A percentile compares a stretch with the other conserved stretches of the same genome.
Conservation (phyloP, 1,139 yeast genomes). For the Pichia sorboxylosa region DNA sequence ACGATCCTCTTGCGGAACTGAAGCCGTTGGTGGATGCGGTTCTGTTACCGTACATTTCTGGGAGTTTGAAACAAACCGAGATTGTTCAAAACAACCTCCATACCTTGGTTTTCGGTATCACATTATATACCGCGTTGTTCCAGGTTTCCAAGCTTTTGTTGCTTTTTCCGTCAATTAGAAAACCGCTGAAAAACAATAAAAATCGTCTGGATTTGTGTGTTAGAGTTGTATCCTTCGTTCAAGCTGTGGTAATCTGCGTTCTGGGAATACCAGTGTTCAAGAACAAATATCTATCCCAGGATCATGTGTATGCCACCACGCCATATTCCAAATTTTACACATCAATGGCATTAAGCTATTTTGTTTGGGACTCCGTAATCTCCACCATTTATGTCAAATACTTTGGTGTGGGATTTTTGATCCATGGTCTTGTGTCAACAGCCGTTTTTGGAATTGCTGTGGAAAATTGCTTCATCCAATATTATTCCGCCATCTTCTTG, state of each 20-base stretch:
- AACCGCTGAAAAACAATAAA: slow-evolving; percentile 34
- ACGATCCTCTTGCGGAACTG: slow-evolving; percentile 23
- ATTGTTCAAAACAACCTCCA: slow-evolving; percentile 23
- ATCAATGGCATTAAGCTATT: slow-evolving; percentile 72
- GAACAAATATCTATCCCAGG: slow-evolving; percentile 37
- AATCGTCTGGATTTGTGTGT: slow-evolving; percentile 67
- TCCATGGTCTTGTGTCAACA: slow-evolving; percentile 80
- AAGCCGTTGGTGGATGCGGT: slow-evolving; percentile 16
- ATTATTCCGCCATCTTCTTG: slow-evolving; percentile 76
- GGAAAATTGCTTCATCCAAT: slow-evolving; percentile 59
- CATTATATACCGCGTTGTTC: slow-evolving; percentile 30
- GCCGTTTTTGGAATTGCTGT: slow-evolving; percentile 56
- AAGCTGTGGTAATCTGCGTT: slow-evolving; percentile 48
- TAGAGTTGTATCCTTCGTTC: slow-evolving; percentile 82
- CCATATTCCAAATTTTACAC: slow-evolving; percentile 66
- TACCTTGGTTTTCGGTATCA: slow-evolving; percentile 26
- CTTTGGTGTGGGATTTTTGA: slow-evolving; percentile 73
- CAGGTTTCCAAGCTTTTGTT: slow-evolving; percentile 34
- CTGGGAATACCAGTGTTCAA: slow-evolving; percentile 50
- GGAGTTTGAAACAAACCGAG: slow-evolving; percentile 3
- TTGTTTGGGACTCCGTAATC: slow-evolving; percentile 78
- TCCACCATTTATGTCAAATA: slow-evolving; percentile 47
- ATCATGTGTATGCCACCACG: slow-evolving; percentile 54
- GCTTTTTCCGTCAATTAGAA: slow-evolving; percentile 19
- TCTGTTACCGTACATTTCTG: slow-evolving; percentile 30